These are phyloP conservation scores for Alternaria conjuncta DNA, from an alignment of 2,329 filamentous ascomycete species.

Conservation along the genomic window DNA sequence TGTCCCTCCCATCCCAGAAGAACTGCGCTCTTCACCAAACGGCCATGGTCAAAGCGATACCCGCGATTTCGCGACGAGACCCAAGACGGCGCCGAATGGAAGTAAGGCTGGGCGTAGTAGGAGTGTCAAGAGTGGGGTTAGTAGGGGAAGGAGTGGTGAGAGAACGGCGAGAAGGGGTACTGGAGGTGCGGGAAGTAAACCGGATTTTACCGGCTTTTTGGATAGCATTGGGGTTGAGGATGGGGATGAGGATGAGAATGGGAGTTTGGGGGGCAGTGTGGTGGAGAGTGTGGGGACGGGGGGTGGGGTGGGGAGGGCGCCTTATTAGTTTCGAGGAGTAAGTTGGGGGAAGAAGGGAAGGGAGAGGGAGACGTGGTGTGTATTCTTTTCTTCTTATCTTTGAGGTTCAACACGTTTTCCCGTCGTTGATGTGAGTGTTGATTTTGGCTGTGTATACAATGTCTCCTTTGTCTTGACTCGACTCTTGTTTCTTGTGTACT, in stretches of 20 bases:
- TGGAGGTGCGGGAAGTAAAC: conserved; percentile 12
- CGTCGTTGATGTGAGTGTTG: too few species aligned
- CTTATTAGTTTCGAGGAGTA: too few species aligned
- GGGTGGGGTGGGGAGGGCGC: conserved; percentile 28
- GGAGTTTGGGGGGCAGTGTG: not conserved
- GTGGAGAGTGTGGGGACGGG: conserved; percentile 21
- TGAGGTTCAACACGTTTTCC: not conserved
- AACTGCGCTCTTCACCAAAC: conserved; percentile 14
- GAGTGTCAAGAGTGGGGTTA: conserved; percentile 34
- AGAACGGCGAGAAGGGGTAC: conserved; percentile 13
- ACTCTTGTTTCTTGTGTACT: not conserved
- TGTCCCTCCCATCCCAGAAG: conserved; percentile 43
- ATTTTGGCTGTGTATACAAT: not conserved
- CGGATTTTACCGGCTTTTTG: conserved; percentile 43
- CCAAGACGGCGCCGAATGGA: conserved; percentile 31
- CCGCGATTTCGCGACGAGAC: conserved; percentile 21
- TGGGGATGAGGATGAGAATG: conserved; percentile 12
- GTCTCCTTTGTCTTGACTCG: not conserved
- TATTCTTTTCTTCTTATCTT: not conserved
- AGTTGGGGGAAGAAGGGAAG: too few species aligned
- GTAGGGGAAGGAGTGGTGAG: conserved; percentile 27
- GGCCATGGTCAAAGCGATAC: conserved; percentile 15
- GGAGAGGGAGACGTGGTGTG: not conserved
- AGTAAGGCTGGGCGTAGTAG: conserved; percentile 16
- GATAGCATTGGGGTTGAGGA: conserved; percentile 43